Percentiles rank a stretch among this genome's conserved stretches.
Evolutionary conservation across 2,329 filamentous ascomycete genomes (phyloP).

Genomic region (Cladosporium oxysporum): DNA sequence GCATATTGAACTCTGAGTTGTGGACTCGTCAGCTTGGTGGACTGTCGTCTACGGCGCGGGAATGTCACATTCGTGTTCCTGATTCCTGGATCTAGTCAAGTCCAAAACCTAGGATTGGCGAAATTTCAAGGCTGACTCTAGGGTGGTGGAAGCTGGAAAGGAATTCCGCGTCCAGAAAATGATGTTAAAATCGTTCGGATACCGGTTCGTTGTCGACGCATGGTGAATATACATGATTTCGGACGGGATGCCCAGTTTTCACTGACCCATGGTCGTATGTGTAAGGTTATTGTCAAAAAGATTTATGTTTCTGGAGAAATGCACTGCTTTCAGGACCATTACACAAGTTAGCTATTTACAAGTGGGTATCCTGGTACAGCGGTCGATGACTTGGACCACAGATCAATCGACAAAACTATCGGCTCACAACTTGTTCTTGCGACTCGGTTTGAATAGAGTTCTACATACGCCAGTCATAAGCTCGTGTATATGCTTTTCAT

Average conservation of each 20-base stretch:
- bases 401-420: background rate
- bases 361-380: background rate
- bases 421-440: constrained; percentile 18
- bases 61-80: no score
- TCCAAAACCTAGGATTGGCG: no score
- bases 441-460: constrained; percentile 18
- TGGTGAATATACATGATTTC: no score
- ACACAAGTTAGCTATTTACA: background rate
- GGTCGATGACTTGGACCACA: background rate
- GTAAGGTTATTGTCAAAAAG: background rate
- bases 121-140: no score
- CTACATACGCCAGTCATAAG: constrained; percentile 11
- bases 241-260: background rate
- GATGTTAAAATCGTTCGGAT: no score
- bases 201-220: no score
- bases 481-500: constrained; percentile 11
- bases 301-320: background rate
- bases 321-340: background rate
- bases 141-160: no score
- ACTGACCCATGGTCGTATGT: background rate
- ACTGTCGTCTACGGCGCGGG: no score
- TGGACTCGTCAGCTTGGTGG: no score
- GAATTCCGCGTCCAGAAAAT: no score
- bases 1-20: no score
- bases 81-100: no score